Evolutionary conservation across 2,329 filamentous ascomycete species (phyloP).

Genomic region (Blastomyces gilchristii): DNA sequence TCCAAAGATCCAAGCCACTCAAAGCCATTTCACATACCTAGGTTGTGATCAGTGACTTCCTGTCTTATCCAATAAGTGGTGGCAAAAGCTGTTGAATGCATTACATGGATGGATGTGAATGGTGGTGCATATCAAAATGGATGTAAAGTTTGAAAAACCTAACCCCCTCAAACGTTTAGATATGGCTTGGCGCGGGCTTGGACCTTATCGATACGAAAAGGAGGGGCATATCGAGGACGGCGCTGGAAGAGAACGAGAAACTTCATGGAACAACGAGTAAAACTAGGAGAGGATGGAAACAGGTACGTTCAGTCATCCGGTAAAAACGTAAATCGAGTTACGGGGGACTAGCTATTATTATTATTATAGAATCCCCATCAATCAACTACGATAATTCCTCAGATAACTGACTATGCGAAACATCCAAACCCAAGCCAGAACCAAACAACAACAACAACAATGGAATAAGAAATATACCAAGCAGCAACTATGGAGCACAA

Average conservation of each 20-base stretch:
- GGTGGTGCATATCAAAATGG: neutral
- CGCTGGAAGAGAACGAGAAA: too few relatives aligned
- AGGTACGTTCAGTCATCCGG: too few relatives aligned
- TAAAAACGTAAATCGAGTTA: too few relatives aligned
- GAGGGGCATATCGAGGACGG: neutral
- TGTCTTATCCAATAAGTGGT: too few relatives aligned
- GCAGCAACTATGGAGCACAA: neutral
- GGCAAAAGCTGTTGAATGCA: neutral
- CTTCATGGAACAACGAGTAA: too few relatives aligned
- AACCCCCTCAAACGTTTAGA: neutral
- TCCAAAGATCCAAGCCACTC: too few relatives aligned
- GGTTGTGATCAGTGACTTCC: too few relatives aligned
- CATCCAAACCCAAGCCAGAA: neutral
- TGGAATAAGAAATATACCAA: neutral
- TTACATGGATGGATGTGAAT: neutral
- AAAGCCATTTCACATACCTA: too few relatives aligned
- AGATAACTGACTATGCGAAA: neutral
- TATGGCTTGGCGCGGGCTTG: neutral
- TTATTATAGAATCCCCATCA: neutral
- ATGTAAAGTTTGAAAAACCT: neutral
- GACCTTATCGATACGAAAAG: neutral
- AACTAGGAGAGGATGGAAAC: too few relatives aligned
- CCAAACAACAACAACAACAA: neutral
- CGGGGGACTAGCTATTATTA: too few relatives aligned
- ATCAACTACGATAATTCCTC: neutral